Percentiles rank a stretch among this genome's conserved stretches.
Evolutionary conservation across 495 filamentous ascomycete species (phyloP).

Genomic region (Trichocladium antarcticum): DNA sequence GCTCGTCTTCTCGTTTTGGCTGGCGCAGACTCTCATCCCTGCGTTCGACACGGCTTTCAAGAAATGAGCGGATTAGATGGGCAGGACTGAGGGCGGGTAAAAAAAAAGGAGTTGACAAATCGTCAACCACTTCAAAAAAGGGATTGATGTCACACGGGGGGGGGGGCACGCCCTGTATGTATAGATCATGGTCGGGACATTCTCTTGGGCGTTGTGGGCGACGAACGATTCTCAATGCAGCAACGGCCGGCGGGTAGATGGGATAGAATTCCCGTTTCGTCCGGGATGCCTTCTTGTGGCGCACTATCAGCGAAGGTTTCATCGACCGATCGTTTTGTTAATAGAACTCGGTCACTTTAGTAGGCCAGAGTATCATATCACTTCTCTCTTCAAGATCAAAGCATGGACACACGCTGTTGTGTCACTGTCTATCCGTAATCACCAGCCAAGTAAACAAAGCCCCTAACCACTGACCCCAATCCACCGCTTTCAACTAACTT

Average conservation of each 20-base stretch:
- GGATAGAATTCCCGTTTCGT: neutral
- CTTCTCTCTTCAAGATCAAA: neutral
- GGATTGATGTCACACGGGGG: neutral
- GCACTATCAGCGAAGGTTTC: neutral
- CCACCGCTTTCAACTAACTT: no score
- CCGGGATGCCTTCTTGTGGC: neutral
- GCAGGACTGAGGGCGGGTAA: neutral
- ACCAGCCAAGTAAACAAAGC: no score
- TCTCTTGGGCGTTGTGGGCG: conserved; percentile 9
- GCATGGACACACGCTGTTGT: no score
- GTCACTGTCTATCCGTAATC: no score
- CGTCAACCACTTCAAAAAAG: neutral
- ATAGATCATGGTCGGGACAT: conserved; percentile 1
- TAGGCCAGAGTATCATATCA: conserved; percentile 2
- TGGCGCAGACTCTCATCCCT: conserved; percentile 84
- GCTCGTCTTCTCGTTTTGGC: conserved; percentile 98
- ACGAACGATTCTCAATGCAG: conserved; percentile 4
- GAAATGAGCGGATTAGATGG: neutral
- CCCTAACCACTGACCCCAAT: no score
- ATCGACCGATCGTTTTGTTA: neutral
- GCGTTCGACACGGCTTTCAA: conserved; percentile 37
- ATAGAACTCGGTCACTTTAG: neutral
- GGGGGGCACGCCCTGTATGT: neutral
- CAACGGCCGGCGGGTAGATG: conserved; percentile 7
- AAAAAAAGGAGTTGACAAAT: neutral